Evolutionary conservation across 1,139 yeast species (phyloP), one percentile per base, ranked within the genome.

Genomic region (Maudiozyma humilis): DNA sequence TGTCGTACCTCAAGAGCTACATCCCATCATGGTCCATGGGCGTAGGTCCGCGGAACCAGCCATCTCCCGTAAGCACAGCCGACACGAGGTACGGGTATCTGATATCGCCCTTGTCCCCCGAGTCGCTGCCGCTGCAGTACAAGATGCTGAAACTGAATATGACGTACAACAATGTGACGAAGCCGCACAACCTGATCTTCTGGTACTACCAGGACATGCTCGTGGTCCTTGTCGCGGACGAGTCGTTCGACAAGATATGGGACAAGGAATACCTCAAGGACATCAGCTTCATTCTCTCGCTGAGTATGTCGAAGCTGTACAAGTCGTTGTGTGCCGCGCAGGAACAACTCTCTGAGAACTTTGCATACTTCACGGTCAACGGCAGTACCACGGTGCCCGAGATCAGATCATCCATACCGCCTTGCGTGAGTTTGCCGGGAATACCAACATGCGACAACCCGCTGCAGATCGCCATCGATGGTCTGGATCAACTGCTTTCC

Each of bases 171-270:
- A 42, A 44, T 10, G n/a, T 39, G 3, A 33, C 36, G 18, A 44
- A 43, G 33, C 34, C 23, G 10, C 59, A 52, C 43, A 54, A 56
- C 35, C 43, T 55, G 17, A 20, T 62, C 17, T 58, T 59, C 44
- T 62, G 66, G 66, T 57, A 53, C 39, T 59, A 50, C 43, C 50
- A 57, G 13, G 60, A 58, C 41, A 44, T 53, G 3, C 43, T 59
- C 15, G 51, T 51, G 1, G 48, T 56, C 1, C 46, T 60, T 12
- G 51, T 60, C 2, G 51, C 54, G 43, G 53, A 61, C 31, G 44
- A 47, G 2, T 38, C 44, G 8, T 61, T 61, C 41, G 47, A 47
- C 2, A 56, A 49, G 25, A 55, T 62, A n/a, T 55, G 58, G 55
- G 60, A 60, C 19, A 43, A 43, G 10, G 51, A 54, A 4, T 62